Evolutionary conservation across 495 filamentous ascomycete genomes (phyloP), one percentile per base, ranked within the genome.

Genomic region (Xylaria longipes): DNA sequence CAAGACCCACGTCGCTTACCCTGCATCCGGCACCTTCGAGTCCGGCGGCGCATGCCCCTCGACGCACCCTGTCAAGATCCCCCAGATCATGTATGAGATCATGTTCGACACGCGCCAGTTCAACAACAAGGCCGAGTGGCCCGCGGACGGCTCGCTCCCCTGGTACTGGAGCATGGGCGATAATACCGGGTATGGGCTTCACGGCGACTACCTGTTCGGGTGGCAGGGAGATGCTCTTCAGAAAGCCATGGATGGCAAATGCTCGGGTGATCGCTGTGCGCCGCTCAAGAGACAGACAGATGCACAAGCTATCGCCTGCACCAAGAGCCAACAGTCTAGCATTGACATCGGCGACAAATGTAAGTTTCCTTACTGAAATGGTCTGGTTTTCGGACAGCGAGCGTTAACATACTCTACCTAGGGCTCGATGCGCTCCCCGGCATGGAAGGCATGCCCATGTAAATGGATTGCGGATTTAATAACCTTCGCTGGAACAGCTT

Each of bases 101-200:
- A 84, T 87, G 80, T 84, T 84, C 80, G 81, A 87, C 75, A 83
- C 83, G 1, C 76, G 78, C 45, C 70, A 67, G 41, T 86, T 84
- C 76, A 82, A 84, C 79, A 77, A 83, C 73, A 78, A 80, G 70
- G 74, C 69, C 33, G 69, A 83, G 31, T 85, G 84, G 84, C 84
- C 83, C 35, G 78, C 76, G 17, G 78, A 82, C 35, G 81, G 82
- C 66, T 78, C 76, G 27, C 81, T 83, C 66, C 82, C 84, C 27
- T 81, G 84, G 66, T 77, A 84, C n/a, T 85, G 82, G 79, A 81
- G 78, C 27, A 84, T 86, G 77, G 84, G 84, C 15, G 87, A 89
- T 66, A 78, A 79, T 37, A 83, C 82, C 1, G 57, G 57, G 2
- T 60, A 60, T 5, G 57, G 57, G 4, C 31, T 60, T 3, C 57